These are phyloP conservation scores for Nicotiana benthamiana DNA, from an alignment of 257 asterid species.

Conservation along the genomic window DNA sequence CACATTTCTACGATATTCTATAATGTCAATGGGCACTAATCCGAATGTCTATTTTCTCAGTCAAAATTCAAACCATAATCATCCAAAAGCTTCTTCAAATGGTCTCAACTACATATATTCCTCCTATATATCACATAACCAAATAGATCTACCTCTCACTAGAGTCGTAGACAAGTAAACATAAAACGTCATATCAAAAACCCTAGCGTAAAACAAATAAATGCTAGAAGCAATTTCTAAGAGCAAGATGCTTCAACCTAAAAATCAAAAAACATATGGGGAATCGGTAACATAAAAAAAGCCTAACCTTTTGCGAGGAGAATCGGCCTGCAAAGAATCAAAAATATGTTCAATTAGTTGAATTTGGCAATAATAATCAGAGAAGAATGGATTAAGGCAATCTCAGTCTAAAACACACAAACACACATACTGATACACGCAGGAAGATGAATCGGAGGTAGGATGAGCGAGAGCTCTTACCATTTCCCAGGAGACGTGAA, in stretches of 20 bases:
- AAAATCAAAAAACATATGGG: not conserved
- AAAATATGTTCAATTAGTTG: not conserved
- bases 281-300: not conserved
- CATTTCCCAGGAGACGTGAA: not conserved
- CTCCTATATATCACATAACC: not conserved
- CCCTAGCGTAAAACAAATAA: not conserved
- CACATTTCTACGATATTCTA: not conserved
- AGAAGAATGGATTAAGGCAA: not conserved
- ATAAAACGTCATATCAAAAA: not conserved
- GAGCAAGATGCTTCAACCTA: not conserved
- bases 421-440: not conserved
- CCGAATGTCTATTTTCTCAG: not conserved
- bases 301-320: slow-evolving; percentile 11
- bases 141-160: not conserved
- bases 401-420: not conserved
- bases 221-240: not conserved
- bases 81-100: not conserved
- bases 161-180: not conserved
- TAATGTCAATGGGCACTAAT: not conserved
- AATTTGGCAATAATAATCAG: not conserved
- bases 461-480: not conserved
- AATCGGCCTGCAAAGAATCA: slow-evolving; percentile 7
- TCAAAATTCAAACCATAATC: not conserved
- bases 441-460: not conserved
- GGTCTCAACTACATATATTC: not conserved